Conservation (phyloP, 2,329 filamentous ascomycete species). For the Xylariaceae sp. region DNA sequence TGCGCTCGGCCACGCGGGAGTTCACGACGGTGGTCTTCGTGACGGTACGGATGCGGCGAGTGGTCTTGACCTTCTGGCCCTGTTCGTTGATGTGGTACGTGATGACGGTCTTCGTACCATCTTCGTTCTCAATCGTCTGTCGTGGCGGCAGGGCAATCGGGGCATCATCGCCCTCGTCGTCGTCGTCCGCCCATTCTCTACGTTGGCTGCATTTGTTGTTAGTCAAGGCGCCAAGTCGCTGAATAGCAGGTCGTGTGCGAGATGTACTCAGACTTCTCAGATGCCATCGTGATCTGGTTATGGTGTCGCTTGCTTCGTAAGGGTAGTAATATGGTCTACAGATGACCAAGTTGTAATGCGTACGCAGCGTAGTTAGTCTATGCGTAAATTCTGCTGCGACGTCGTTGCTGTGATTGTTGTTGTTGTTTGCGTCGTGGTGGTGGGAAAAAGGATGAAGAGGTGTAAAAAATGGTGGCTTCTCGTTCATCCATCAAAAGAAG, state of each 20-base stretch:
- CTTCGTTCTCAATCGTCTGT: constrained; percentile 92
- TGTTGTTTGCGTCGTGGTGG: too few species aligned
- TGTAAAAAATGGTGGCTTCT: too few species aligned
- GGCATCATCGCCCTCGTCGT: constrained; percentile 79
- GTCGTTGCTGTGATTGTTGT: too few species aligned
- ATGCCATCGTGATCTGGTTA: constrained; percentile 22
- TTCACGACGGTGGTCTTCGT: constrained; percentile 91
- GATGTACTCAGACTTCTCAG: constrained; percentile 19
- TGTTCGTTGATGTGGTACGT: constrained; percentile 87
- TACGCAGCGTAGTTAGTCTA: too few species aligned
- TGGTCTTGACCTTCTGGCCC: constrained; percentile 94
- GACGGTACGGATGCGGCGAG: constrained; percentile 87
- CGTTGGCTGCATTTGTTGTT: constrained; percentile 1
- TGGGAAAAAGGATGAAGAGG: too few species aligned
- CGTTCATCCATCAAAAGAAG: too few species aligned
- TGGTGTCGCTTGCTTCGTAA: not conserved
- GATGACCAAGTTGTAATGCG: too few species aligned
- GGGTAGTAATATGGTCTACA: not conserved
- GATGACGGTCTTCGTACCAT: constrained; percentile 94
- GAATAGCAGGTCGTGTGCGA: not conserved
- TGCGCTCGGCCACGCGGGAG: constrained; percentile 91
- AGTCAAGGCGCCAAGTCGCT: not conserved
- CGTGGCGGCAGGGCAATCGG: constrained; percentile 67
- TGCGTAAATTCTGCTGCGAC: too few species aligned
- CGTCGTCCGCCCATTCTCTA: constrained; percentile 90